Evolutionary conservation across 768 basidiomycete species (phyloP), one percentile per base, ranked within the genome.

Genomic region (Tulasnella sp.): DNA sequence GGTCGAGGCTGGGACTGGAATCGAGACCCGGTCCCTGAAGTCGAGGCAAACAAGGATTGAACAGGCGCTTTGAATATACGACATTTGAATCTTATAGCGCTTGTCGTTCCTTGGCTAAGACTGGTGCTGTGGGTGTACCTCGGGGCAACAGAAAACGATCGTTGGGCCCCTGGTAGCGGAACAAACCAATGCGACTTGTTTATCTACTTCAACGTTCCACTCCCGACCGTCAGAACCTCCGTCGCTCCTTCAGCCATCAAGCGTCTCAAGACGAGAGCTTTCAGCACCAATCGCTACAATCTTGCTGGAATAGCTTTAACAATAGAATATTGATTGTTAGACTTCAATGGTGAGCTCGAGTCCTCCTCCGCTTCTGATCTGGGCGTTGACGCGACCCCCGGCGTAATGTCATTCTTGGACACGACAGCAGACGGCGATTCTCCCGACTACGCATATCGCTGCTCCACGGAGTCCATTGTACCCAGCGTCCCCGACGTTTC

Each of bases 401-500:
- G 26, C 34, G 6, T 36, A 32, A 19, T 29, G 1, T 34, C 3
- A 65, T 34, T 44, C 32, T 65, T 36, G 64, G 64, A 36, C 64
- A 65, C 64, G 26, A 52, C 44, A 67, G 67, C 39, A 39, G 16
- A 67, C 39, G 22, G 42, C 29, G 7, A 36, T 44, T 22, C 69
- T 70, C 17, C 69, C 69, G 11, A 70, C 69, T 22, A 32, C 69
- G 32, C 19, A 52, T 36, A 42, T 70, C 32, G 40, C 41, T 9
- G 32, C 44, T 14, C 69, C 63, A 12, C 63, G 69, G 47, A 69
- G 69, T 69, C 42, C 69, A 35, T 19, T 32, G 42, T 69, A 69
- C 32, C 69, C 69, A 6, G 42, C 69, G 5, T 69, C 69, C 2
- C 69, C 69, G 11, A 69, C 69, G n/a, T 69, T 69, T 26, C 41